Evolutionary conservation across 1,284 basidiomycete genomes (phyloP), one percentile per base, ranked within the genome.

Genomic region (Cutaneotrichosporon curvatum): DNA sequence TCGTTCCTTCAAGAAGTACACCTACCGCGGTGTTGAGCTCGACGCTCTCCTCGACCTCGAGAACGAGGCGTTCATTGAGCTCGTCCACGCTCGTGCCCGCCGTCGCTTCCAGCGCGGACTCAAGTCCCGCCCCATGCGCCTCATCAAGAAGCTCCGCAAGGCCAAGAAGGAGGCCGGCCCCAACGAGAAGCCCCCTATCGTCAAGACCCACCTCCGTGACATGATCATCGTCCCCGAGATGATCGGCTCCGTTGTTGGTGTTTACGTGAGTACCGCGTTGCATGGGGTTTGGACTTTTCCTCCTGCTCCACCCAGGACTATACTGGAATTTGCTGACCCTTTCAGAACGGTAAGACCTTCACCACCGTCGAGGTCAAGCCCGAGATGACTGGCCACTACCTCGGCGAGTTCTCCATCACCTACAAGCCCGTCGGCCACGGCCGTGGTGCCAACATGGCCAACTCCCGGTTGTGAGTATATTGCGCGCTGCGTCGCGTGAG

Each of bases 201-300:
- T 99, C 72, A 98, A 97, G 82, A 99, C 95, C 48, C 95, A 99
- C 77, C 80, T 98, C 62, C 90, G 94, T 71, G 85, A 98, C 79
- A 98, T 99, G 94, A 92, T 97, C 74, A 84, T 98, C 73, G 94
- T 98, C 56, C 95, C 94, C 48, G 94, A 99, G 80, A 98, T 99
- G 95, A 96, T 98, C 73, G 94, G 94, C 58, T 86, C 83, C 61
- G 87, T 94, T 57, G 82, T 94, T 60, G 91, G 90, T 62, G 91
- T 95, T 72, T 98, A 98, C 85, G 68, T 71, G 61, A 60, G 68
- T 69, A 22, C 30, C n/a, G 16, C 40, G 20, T 18, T 28, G 15
- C 15, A 19, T 30, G 28, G 8, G 28, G n/a, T n/a, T 30, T 14
- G 28, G 9, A 25, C 2, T 16, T 9, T 12, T 18, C 16, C 6